These are phyloP conservation scores for Rhizoclosmatium globosum DNA, from an alignment of 192 early-diverging fungal species.

Conservation along the genomic window DNA sequence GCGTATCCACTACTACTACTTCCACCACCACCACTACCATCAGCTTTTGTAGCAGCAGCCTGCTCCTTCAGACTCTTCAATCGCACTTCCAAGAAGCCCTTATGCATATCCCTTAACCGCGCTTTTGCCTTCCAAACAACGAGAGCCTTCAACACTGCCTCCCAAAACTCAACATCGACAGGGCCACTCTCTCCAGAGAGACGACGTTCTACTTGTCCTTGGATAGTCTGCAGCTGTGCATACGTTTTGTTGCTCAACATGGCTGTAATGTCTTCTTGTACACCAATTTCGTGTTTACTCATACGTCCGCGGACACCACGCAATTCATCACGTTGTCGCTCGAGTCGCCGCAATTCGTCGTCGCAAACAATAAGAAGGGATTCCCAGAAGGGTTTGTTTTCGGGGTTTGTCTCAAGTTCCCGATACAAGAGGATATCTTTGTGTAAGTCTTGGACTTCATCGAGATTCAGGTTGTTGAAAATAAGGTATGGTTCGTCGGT, in stretches of 20 bases:
- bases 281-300: constrained; percentile 25
- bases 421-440: constrained; percentile 91
- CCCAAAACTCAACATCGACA: constrained; percentile 97
- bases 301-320: constrained; percentile 7
- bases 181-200: constrained; percentile 67
- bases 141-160: constrained; percentile 76
- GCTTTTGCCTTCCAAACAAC: constrained; percentile 87
- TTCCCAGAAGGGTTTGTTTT: constrained; percentile 87
- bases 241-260: constrained; percentile 80
- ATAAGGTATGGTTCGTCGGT: constrained; percentile 89
- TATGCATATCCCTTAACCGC: constrained; percentile 80
- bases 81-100: constrained; percentile 74
- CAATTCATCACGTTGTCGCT: neutral
- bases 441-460: constrained; percentile 81
- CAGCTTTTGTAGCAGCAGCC: neutral
- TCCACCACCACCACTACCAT: neutral
- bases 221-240: constrained; percentile 74
- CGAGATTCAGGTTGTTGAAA: constrained; percentile 68
- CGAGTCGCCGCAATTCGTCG: constrained; percentile 59
- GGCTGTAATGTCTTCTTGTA: constrained; percentile 68
- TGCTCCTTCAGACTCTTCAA: constrained; percentile 69
- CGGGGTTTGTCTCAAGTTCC: constrained; percentile 78
- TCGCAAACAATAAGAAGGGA: constrained; percentile 84
- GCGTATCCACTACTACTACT: neutral
- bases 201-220: constrained; percentile 79